Base-by-base conservation (phyloP, 192 early-diverging fungal species). In the Coemansia sp. region DNA sequence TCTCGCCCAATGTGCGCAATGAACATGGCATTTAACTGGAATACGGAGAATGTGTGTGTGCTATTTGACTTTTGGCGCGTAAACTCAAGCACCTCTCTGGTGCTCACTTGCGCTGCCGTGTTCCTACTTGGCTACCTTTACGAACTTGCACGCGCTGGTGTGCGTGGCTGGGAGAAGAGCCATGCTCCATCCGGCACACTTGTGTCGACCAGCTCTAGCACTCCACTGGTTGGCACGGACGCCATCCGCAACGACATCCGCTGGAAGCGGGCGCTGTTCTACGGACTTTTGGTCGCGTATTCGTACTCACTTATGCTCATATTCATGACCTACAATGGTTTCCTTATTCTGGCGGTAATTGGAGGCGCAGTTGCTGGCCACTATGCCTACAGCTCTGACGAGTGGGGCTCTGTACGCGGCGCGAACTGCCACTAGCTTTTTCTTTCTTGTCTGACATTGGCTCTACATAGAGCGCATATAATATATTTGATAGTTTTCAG, bases 321-420 rank as follows among this genome's bases (percentile, higher is more conserved):
- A 32, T 93, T 93, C 65, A 93, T 93, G 91, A 93, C 91, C 1
- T 93, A 93, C 73, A 93, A 93, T 60, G 88, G 87, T 37, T 93
- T 80, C 77, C 78, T 93, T 12, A 90, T 93, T 72, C 72, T 88
- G 9, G 78, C 85, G 29, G 87, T 87, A 0, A 83, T 90, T 20
- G 70, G 87, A 30, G 91, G 91, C 24, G 87, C 91, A 27, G 84
- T 84, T n/a, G 53, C 87, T 38, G 91, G 91, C 12, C 84, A 89
- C 71, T 87, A 82, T 67, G 65, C 74, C 1, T 88, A 84, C 59
- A 83, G 66, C 67, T 64, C 70, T 27, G 78, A 81, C 41, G 69
- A 74, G 24, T 67, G 66, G 67, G 75, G 78, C 11, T 44, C 70
- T 0, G 75, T 82, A 47, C 78, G 83, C 16, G 79, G 78, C n/a